Evolutionary conservation across 73 alveolate genomes (phyloP).

Genomic region (Paramecium sonneborni): DNA sequence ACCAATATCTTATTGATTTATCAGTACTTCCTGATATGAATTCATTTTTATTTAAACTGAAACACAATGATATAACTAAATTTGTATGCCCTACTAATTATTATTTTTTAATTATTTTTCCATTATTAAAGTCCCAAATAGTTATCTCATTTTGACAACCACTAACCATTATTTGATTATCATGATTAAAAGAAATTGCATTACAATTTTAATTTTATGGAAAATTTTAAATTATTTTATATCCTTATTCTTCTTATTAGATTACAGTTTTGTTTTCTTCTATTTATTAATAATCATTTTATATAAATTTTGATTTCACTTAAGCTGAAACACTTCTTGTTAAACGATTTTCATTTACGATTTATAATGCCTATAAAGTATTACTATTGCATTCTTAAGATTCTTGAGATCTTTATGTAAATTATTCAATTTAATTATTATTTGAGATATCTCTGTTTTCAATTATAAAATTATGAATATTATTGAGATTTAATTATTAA

Average conservation of each 20-base stretch:
- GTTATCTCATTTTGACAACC: neutral
- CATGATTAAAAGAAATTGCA: neutral
- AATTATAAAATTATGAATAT: neutral
- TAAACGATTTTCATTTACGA: neutral
- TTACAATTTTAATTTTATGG: neutral
- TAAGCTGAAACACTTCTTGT: neutral
- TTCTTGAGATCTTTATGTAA: neutral
- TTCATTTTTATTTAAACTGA: neutral
- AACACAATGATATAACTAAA: neutral
- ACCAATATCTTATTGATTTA: constrained; percentile 18
- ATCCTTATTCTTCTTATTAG: neutral
- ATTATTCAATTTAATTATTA: neutral
- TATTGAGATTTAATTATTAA: neutral
- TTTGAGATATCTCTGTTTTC: neutral
- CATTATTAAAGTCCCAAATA: neutral
- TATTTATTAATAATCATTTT: neutral
- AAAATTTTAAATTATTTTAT: neutral
- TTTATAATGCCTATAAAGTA: neutral
- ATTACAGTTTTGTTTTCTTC: neutral
- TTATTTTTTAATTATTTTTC: neutral
- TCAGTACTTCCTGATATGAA: constrained; percentile 5
- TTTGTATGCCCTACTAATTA: neutral
- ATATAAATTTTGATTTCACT: neutral
- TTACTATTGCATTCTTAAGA: neutral
- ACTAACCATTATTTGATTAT: neutral